phyloP scores from a whole-genome alignment of 2,329 filamentous ascomycete genomes.

The Teratosphaeriaceae sp. region DNA sequence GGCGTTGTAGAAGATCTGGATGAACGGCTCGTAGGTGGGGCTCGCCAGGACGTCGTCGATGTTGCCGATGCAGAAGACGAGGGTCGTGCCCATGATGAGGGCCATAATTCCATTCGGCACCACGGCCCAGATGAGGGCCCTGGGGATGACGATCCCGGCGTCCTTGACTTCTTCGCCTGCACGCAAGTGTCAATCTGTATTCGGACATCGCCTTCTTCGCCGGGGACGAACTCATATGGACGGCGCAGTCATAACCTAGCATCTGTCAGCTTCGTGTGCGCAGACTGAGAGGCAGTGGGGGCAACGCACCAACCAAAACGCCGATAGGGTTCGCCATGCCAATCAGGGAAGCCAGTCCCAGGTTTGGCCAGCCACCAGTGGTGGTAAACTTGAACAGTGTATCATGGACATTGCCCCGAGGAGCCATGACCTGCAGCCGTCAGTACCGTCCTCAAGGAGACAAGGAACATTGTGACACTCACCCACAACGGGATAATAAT shows the following conservation, averaged over 20 bases:
- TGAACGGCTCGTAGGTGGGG: constrained; percentile 33
- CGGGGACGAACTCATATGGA: not conserved
- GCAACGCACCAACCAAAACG: not conserved
- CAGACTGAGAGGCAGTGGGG: constrained; percentile 1
- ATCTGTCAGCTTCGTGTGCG: not conserved
- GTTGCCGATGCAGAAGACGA: constrained; percentile 35
- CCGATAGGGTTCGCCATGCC: constrained; percentile 23
- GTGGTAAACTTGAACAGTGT: constrained; percentile 19
- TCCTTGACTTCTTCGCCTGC: constrained; percentile 19
- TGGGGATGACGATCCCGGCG: constrained; percentile 33
- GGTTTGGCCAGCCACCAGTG: constrained; percentile 18
- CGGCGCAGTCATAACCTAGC: constrained; percentile 8
- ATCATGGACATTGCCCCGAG: constrained; percentile 29
- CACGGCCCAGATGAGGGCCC: constrained; percentile 38
- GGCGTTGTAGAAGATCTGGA: constrained; percentile 25
- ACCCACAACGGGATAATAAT: constrained; percentile 43
- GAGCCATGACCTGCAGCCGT: constrained; percentile 30
- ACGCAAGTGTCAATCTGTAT: not conserved
- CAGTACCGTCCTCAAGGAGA: constrained; percentile 25
- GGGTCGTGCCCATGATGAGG: constrained; percentile 34
- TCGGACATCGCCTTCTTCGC: not conserved
- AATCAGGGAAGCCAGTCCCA: constrained; percentile 34
- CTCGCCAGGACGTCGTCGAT: constrained; percentile 22
- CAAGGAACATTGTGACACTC: constrained; percentile 35
- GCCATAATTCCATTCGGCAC: constrained; percentile 40